Conservation (phyloP, 2,329 filamentous ascomycete species). For the Oidium heveae region DNA sequence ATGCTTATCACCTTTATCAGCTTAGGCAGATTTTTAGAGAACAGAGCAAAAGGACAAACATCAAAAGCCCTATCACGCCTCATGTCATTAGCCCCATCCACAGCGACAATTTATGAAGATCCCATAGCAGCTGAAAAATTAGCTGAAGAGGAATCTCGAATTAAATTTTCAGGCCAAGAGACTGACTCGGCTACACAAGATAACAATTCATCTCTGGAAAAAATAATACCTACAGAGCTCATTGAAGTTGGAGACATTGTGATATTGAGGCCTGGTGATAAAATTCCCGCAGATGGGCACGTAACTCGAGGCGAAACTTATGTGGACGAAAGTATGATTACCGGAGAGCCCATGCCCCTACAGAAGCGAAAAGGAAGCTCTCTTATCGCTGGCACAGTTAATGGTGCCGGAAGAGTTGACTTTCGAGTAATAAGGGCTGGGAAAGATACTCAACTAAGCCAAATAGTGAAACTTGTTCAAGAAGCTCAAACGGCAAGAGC, state of each 20-base stretch:
- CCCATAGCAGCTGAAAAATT: slow-evolving; percentile 82
- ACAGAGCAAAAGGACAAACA: slow-evolving; percentile 84
- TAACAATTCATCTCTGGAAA: slow-evolving; percentile 50
- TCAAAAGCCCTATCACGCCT: slow-evolving; percentile 78
- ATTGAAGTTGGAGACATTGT: slow-evolving; percentile 87
- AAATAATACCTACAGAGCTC: slow-evolving; percentile 73
- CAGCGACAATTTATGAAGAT: slow-evolving; percentile 89
- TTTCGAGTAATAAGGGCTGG: slow-evolving; percentile 82
- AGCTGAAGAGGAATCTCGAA: slow-evolving; percentile 47
- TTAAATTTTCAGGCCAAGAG: slow-evolving; percentile 17
- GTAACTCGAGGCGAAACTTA: slow-evolving; percentile 79
- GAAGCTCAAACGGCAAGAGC: slow-evolving; percentile 86
- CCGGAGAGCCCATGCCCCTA: slow-evolving; percentile 87
- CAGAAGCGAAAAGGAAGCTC: slow-evolving; percentile 58
- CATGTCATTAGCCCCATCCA: slow-evolving; percentile 89
- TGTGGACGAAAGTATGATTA: slow-evolving; percentile 95
- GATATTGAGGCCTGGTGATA: slow-evolving; percentile 79
- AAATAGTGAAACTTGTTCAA: slow-evolving; percentile 96
- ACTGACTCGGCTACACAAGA: slow-evolving; percentile 20
- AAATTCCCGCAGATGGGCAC: slow-evolving; percentile 78
- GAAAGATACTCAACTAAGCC: slow-evolving; percentile 85
- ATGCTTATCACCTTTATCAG: slow-evolving; percentile 97
- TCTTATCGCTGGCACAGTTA: slow-evolving; percentile 85
- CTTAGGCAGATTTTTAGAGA: slow-evolving; percentile 76
- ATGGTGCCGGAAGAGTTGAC: slow-evolving; percentile 74